Evolutionary conservation across 2,329 filamentous ascomycete genomes (phyloP), one percentile per base, ranked within the genome.

Genomic region (Aspergillus amoenus): DNA sequence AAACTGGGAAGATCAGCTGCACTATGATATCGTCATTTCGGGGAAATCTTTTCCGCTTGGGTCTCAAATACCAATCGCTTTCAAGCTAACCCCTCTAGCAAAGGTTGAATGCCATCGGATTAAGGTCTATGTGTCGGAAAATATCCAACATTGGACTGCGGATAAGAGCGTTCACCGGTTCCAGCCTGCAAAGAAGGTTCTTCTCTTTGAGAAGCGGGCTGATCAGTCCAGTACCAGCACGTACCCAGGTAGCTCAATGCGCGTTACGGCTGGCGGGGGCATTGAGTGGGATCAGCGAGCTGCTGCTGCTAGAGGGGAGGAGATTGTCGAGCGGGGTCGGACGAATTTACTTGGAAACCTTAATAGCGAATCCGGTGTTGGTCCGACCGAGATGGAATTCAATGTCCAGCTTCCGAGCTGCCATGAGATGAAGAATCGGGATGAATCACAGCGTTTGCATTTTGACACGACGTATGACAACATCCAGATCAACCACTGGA

Each of bases 21-120:
- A 95, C 68, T 97, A 97, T 76, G 93, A 97, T 68, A 96, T 97
- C 65, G 88, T 96, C 70, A 96, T 97, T 54, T 96, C 92, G 1
- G 93, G 93, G 54, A 96, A 96, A 80, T 95, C 92, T 0, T 97
- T 97, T 59, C 91, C 93, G 0, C 84, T 97, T 18, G 93, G 93
- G 15, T 84, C 89, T 40, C 90, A 90, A 66, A 91, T 97, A 15
- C 93, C 93, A 1, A 94, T 97, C 58, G 92, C 92, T 1, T 96
- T 97, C 79, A 96, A 96, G 74, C 81, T 97, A 63, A 96, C 92
- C 0, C 93, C 93, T 0, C 77, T 97, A 21, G 92, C 93, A 59
- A 97, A 97, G 78, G 92, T 96, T 6, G 91, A 95, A 71, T 90
- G 93, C 54, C 93, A 96, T 75, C 88, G 93, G 64, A 88, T 97